Base-by-base conservation (phyloP, 2,329 filamentous ascomycete genomes). In the Xylaria arbuscula region DNA sequence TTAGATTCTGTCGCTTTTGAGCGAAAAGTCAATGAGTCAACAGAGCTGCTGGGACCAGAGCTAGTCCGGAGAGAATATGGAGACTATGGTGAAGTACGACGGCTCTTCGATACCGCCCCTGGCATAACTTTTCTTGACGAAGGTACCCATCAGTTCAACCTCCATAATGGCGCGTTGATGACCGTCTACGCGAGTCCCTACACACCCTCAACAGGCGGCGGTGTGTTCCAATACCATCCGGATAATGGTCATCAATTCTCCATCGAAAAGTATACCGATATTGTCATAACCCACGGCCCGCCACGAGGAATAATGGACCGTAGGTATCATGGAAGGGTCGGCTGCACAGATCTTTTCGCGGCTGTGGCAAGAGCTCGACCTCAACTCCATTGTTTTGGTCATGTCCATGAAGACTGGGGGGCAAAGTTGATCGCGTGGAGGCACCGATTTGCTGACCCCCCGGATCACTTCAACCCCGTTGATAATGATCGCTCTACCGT, bases 361-460 rank as follows among this genome's bases (percentile, higher is more conserved):
- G 84, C 86, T 0, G 73, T 89, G 0, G 78, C 80, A 1, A 73
- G 74, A 0, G 80, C 82, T 1, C 79, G 77, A 34, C 86, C 87
- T 1, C 74, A 75, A 7, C 70, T 89, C 3, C 85, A 88, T 73
- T 88, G 86, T 74, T 89, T 88, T 66, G 87, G 87, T 0, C 87
- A 89, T 68, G 84, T 88, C n/a, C 87, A 89, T 72, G 85, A 88
- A 71, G 83, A 81, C 0, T 90, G 87, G 86, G 89, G 89, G 2
- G 84, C 82, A 0, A 85, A 83, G 61, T 67, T 87, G 2, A 82
- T 88, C 0, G 78, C 79, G 1, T 67, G 64, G 64, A 50, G 45
- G n/a, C 5, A 17, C 2, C n/a, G 17, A 10, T 36, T 4, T 22
- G 28, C 91, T 88, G 89, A 78, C 0, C 53, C 15, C 3, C 80